Evolutionary conservation across 1,139 yeast species (phyloP), one percentile per base, ranked within the genome.

Genomic region (Scheffersomyces cryptocercus): DNA sequence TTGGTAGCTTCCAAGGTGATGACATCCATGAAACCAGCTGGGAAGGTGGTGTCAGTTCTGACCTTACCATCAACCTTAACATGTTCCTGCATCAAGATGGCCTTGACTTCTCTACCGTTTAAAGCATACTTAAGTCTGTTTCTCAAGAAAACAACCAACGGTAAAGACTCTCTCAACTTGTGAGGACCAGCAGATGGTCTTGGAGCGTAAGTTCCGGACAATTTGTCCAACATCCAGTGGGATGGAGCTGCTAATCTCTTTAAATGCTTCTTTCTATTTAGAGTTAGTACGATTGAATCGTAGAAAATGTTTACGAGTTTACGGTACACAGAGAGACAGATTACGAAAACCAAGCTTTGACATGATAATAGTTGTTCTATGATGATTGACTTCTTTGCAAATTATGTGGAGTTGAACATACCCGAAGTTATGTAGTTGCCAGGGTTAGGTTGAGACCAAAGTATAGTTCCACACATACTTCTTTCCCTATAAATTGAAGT

Each of bases 221-320:
- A 84, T 83, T 95, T 95, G 96, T 93, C 99, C 84, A 95, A 88
- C 96, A 95, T 88, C 99, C 99, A 95, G 87, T 95, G 99, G 83
- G 91, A 87, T 83, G 99, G 99, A 74, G 97, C 97, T 74, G 96
- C 96, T 77, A 89, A 84, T 82, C 97, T 88, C 86, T 89, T 89
- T 77, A 90, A 83, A 75, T 90, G 97, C 85, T 90, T 90, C 91
- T 89, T 89, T 81, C 84, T 79, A 51, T 29, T 29, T 13, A 30
- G 7, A 37, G 73, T 68, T 67, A 67, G 74, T 70, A 61, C 39
- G 29, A 34, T 13, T 29, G 42, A 24, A 8, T 29, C 10, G 26
- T 20, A 20, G 26, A 20, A 3, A 33, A n/a, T 13, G 14, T 40
- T 11, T 35, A 13, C 33, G 13, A 37, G 34, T 48, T 20, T 20